These are phyloP conservation scores for Yamadazyma mexicana DNA, from an alignment of 1,139 yeast genomes.

Conservation along the genomic window DNA sequence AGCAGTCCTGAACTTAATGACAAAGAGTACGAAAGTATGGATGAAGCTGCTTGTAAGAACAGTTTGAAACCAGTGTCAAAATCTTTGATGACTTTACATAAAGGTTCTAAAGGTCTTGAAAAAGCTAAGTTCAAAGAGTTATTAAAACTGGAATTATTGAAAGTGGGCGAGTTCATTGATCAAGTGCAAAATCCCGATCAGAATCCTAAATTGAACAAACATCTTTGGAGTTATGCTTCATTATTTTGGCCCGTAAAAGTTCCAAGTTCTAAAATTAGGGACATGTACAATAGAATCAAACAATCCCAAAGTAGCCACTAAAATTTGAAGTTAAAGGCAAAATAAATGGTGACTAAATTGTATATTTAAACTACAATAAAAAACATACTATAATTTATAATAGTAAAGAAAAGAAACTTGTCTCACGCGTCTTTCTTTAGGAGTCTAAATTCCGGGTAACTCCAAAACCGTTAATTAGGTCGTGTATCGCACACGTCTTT, in stretches of 20 bases:
- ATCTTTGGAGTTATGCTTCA: slow-evolving; percentile 89
- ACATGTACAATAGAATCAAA: slow-evolving; percentile 76
- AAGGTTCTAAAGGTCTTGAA: slow-evolving; percentile 79
- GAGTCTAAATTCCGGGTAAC: slow-evolving; percentile 5
- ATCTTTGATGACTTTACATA: slow-evolving; percentile 71
- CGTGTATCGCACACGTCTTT: slow-evolving; percentile 1
- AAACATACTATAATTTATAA: not conserved
- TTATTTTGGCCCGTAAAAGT: slow-evolving; percentile 93
- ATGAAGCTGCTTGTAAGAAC: slow-evolving; percentile 67
- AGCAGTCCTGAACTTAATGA: slow-evolving; percentile 19
- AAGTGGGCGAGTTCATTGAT: slow-evolving; percentile 74
- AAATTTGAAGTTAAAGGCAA: no score
- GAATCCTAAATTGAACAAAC: slow-evolving; percentile 51
- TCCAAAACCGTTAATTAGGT: not conserved
- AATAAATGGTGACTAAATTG: not conserved
- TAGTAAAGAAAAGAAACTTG: no score
- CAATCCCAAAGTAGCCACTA: slow-evolving; percentile 8
- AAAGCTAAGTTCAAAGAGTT: slow-evolving; percentile 82
- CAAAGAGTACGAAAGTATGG: slow-evolving; percentile 78
- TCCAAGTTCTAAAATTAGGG: slow-evolving; percentile 75
- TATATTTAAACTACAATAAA: no score
- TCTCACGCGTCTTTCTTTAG: no score
- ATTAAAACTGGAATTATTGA: slow-evolving; percentile 69
- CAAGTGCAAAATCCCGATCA: slow-evolving; percentile 4
- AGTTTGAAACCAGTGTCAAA: slow-evolving; percentile 71